A percentile compares a stretch with the other conserved stretches of the same genome.
Evolutionary conservation across 331 rosid genomes (phyloP).

Genomic region (Acacia pycnantha): DNA sequence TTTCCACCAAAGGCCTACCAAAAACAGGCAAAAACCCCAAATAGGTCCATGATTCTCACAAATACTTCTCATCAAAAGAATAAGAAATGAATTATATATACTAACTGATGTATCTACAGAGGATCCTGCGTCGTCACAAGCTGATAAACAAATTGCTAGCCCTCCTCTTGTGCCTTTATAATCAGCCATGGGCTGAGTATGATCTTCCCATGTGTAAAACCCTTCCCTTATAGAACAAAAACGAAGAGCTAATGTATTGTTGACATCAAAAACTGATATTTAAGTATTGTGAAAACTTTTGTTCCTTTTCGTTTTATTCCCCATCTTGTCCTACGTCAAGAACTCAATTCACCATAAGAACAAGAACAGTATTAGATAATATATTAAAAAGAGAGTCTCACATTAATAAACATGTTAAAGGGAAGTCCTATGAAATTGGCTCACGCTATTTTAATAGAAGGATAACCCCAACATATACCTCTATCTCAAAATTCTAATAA

Average conservation of each 20-base stretch:
- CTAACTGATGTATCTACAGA: conserved; percentile 44
- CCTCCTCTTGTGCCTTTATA: conserved; percentile 65
- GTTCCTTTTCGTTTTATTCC: background rate
- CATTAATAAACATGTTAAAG: background rate
- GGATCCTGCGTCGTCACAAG: conserved; percentile 56
- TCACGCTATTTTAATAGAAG: background rate
- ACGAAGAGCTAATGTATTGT: background rate
- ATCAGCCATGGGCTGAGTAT: conserved; percentile 18
- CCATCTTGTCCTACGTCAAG: background rate
- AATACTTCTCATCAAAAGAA: background rate
- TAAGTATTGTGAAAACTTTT: background rate
- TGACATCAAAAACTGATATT: background rate
- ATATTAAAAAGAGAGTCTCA: no score
- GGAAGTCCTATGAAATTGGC: background rate
- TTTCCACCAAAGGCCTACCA: conserved; percentile 55
- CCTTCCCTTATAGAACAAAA: conserved; percentile 44
- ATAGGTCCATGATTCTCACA: background rate
- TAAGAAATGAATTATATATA: conserved; percentile 1
- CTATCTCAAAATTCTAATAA: background rate
- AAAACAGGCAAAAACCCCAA: background rate
- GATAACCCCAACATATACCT: background rate
- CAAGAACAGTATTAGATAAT: background rate
- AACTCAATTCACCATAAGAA: background rate
- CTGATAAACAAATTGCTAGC: conserved; percentile 53
- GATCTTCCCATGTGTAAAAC: conserved; percentile 49